Evolutionary conservation across 1,284 basidiomycete genomes (phyloP), one percentile per base, ranked within the genome.

Genomic region (Melanopsichium pennsylvanicum): DNA sequence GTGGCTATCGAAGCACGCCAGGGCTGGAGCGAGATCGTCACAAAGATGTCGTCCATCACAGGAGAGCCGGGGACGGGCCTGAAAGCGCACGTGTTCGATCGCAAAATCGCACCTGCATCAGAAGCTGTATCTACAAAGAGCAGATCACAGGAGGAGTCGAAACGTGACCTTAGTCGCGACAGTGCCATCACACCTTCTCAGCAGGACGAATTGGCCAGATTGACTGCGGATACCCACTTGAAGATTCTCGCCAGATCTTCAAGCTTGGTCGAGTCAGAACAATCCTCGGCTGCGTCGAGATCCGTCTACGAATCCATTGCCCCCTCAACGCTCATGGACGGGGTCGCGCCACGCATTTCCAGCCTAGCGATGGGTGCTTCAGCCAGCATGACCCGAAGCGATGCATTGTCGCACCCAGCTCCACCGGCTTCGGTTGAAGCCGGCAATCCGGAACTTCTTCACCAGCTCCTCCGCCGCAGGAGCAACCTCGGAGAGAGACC

Each of bases 21-120:
- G 15, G 71, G 71, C 21, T 75, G 73, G 73, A 66, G 51, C 54
- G 73, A 75, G 46, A 59, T 75, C 25, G 67, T 63, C 5, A 70
- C 61, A 23, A 62, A 62, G 40, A 62, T 55, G 50, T 62, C 66
- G 15, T 59, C 46, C 3, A 39, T 69, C 22, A 59, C 54, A 2
- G 52, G 48, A 26, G 60, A 63, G 13, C 31, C 57, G 2, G 39
- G 48, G 18, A 40, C 31, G 12, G 39, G 32, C 6, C 27, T 46
- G 15, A 68, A 52, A 19, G 45, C 43, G 13, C 42, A 52, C 26
- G 46, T 43, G 15, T 5, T 45, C 15, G 52, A 61, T 34, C 57
- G 40, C 25, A 47, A 46, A 21, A 46, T 21, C 10, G 38, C 10
- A n/a, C 15, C 31, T 15, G 32, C 40, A 11, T 55, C 47, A 23